A percentile compares a stretch with the other conserved stretches of the same genome.
These are phyloP conservation scores for Ogataea pignaliae DNA, from an alignment of 805 yeast genomes.

Conservation along the genomic window DNA sequence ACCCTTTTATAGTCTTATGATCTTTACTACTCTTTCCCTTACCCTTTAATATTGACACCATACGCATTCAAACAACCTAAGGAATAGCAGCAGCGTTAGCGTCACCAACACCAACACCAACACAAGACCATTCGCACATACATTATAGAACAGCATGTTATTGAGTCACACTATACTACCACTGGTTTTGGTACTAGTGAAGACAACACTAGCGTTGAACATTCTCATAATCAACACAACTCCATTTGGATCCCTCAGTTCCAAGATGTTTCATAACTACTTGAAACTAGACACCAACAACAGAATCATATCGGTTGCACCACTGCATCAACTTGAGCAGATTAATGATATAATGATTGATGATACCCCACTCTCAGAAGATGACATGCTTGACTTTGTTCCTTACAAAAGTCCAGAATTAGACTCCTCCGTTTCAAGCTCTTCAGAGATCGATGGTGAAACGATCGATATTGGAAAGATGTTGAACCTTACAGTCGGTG, in stretches of 20 bases:
- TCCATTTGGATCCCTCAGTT: constrained; percentile 20
- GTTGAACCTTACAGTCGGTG: constrained; percentile 11
- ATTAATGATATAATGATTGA: constrained; percentile 10
- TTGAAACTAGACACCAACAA: constrained; percentile 7
- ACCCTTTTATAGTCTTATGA: too few relatives aligned
- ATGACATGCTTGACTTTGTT: constrained; percentile 6
- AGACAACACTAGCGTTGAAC: constrained; percentile 9
- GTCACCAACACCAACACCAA: too few relatives aligned
- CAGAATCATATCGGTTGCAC: constrained; percentile 20
- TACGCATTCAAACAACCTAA: too few relatives aligned
- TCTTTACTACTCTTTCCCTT: too few relatives aligned
- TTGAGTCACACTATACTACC: not conserved
- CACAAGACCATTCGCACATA: too few relatives aligned
- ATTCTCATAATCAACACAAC: constrained; percentile 18
- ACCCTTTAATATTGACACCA: too few relatives aligned
- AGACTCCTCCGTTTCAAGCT: not conserved
- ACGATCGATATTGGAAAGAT: constrained; percentile 4
- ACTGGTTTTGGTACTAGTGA: not conserved
- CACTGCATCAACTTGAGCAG: constrained; percentile 9
- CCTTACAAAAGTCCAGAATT: constrained; percentile 1
- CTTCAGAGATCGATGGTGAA: constrained; percentile 2
- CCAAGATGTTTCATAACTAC: constrained; percentile 17
- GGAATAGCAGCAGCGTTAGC: too few relatives aligned
- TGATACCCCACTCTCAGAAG: constrained; percentile 8
- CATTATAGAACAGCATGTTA: too few relatives aligned